Base-by-base conservation (phyloP, 805 yeast species). In the Candida ficus region DNA sequence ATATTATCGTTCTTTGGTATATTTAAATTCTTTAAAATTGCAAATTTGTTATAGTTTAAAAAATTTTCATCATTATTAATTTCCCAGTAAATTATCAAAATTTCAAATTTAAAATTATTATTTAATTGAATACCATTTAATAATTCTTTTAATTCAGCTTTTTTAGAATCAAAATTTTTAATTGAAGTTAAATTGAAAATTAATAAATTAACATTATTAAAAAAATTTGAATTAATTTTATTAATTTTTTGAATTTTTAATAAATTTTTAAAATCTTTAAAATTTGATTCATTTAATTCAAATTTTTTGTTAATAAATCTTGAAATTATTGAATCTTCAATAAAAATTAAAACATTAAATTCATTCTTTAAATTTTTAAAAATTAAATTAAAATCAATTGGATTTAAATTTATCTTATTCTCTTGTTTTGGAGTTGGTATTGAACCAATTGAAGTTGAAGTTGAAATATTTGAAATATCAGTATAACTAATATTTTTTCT, bases 1-100 rank as follows among this genome's bases (percentile, higher is more conserved):
- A 61, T 58, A 22, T 57, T 46, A 17, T 56, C 56, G 26, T 49
- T 49, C 2, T 60, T 31, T 7, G 58, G 49, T 14, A 60, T 41
- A 22, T 48, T 49, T 30, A 65, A 56, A 23, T 56, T 56, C 37
- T 54, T 56, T 4, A 62, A 43, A n/a, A 64, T 61, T 34, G 61
- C 60, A 18, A 48, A 41, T 4, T 50, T 28, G 27, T 58, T 54
- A 20, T 12, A 59, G 42, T 29, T 44, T 47, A 25, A 46, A 48
- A 18, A 37, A 19, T 13, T 55, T n/a, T n/a, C n/a, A 50, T 7
- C 48, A 4, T 46, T 44, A 33, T 62, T 54, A n/a, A 68, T 56
- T 29, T 65, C 69, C 73, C 73, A 67, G 40, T 61, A 65, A 3
- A 66, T 43, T 3, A 68, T 46, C 19, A 66, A 17, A 11, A 67